Evolutionary conservation across 2,329 filamentous ascomycete species (phyloP).

Genomic region (Ophiostoma tasmaniense): DNA sequence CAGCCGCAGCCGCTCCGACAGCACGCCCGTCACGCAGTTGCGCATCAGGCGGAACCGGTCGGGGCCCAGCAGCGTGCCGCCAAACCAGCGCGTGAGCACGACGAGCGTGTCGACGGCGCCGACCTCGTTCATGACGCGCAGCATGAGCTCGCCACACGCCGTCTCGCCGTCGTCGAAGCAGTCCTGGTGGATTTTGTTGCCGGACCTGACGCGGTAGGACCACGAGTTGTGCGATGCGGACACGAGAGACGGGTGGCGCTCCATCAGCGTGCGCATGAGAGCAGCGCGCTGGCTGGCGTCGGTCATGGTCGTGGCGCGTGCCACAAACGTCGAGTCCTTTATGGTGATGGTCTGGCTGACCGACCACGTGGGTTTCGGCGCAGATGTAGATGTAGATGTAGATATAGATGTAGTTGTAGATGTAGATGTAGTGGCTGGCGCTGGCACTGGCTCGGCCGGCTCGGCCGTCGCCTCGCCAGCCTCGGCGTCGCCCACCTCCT

Average conservation of each 20-base stretch:
- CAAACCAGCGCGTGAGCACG: conserved; percentile 55
- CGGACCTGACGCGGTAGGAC: conserved; percentile 35
- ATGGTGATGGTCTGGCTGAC: conserved; percentile 43
- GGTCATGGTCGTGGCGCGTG: conserved; percentile 39
- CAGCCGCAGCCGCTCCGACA: conserved; percentile 42
- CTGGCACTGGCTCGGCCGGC: conserved; percentile 8
- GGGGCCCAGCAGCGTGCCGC: conserved; percentile 51
- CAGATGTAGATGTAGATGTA: neutral
- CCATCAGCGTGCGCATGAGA: conserved; percentile 41
- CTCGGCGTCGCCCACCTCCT: conserved; percentile 22
- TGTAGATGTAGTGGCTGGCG: conserved; percentile 19
- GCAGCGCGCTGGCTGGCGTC: conserved; percentile 33
- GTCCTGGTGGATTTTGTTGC: conserved; percentile 33
- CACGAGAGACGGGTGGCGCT: conserved; percentile 40
- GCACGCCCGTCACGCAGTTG: conserved; percentile 45
- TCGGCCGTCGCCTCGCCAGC: neutral
- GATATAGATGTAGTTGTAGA: conserved; percentile 13
- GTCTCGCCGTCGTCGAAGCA: conserved; percentile 55
- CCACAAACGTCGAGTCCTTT: conserved; percentile 50
- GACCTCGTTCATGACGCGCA: conserved; percentile 45
- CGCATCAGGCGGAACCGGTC: conserved; percentile 57
- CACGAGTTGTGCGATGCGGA: conserved; percentile 52
- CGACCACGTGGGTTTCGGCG: conserved; percentile 34
- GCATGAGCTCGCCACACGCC: conserved; percentile 48
- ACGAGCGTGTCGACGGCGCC: conserved; percentile 45